These are phyloP conservation scores for Arthrobotrys sphaeroides DNA, from an alignment of 2,329 filamentous ascomycete species.

Conservation along the genomic window DNA sequence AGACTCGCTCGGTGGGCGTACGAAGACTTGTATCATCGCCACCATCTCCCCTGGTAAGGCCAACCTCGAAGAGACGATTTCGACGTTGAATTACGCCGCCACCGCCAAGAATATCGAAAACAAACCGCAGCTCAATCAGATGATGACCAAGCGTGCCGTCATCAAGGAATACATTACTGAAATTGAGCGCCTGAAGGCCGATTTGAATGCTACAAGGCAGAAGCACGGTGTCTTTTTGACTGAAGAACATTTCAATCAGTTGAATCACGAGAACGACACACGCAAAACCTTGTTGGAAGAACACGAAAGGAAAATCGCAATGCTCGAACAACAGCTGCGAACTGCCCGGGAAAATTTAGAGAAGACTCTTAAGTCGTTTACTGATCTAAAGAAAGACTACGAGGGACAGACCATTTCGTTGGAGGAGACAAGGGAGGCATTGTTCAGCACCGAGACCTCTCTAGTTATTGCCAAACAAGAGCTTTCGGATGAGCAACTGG, in stretches of 20 bases:
- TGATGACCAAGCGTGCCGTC: conserved; percentile 91
- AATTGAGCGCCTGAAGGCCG: conserved; percentile 93
- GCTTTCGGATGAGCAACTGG: conserved; percentile 78
- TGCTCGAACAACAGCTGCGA: conserved; percentile 85
- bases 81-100: conserved; percentile 96
- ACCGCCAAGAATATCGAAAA: conserved; percentile 98
- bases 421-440: conserved; percentile 73
- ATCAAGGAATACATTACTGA: conserved; percentile 89
- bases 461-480: conserved; percentile 78
- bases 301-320: conserved; percentile 89
- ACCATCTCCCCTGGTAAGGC: conserved; percentile 93
- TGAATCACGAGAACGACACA: conserved; percentile 91
- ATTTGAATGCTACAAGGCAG: conserved; percentile 89
- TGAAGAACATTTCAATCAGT: conserved; percentile 86
- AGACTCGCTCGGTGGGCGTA: conserved; percentile 93
- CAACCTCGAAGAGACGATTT: conserved; percentile 97
- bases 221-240: conserved; percentile 95
- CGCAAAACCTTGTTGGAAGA: conserved; percentile 90
- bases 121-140: conserved; percentile 92
- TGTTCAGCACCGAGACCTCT: conserved; percentile 75
- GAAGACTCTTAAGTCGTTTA: conserved; percentile 84
- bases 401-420: conserved; percentile 77
- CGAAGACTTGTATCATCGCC: conserved; percentile 98
- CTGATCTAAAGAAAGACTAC: conserved; percentile 86
- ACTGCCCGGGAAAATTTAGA: conserved; percentile 96